Percentiles rank a stretch among this genome's conserved stretches.
phyloP scores from a whole-genome alignment of 768 basidiomycete species.

The Lactarius evosmus region DNA sequence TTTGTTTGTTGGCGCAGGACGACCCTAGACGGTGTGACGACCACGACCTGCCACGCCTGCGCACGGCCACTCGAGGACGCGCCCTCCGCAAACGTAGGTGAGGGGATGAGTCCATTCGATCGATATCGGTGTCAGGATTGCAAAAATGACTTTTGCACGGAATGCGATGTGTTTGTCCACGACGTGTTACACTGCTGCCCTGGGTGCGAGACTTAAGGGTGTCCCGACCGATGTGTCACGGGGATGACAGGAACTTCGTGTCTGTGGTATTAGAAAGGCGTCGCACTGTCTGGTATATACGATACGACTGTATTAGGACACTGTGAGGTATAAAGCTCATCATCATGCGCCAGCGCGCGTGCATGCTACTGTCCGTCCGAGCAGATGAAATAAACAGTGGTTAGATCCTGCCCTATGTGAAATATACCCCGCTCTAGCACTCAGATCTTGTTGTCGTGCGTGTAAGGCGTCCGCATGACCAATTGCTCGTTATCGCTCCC shows the following conservation, averaged over 20 bases:
- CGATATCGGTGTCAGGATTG: constrained; percentile 91
- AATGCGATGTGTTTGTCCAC: constrained; percentile 96
- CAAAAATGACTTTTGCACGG: constrained; percentile 82
- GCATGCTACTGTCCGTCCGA: neutral
- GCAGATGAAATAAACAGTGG: neutral
- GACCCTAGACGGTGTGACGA: constrained; percentile 39
- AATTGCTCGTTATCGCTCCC: constrained; percentile 48
- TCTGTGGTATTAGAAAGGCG: neutral
- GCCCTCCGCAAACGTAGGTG: constrained; percentile 38
- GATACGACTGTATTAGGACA: constrained; percentile 3
- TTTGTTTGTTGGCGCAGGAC: constrained; percentile 36
- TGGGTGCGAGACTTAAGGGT: constrained; percentile 58
- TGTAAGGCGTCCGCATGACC: constrained; percentile 34
- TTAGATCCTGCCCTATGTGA: neutral
- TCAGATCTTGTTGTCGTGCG: constrained; percentile 23
- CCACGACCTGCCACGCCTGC: constrained; percentile 72
- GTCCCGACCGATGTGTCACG: neutral
- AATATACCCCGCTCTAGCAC: neutral
- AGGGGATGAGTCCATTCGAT: constrained; percentile 81
- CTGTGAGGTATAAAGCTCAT: constrained; percentile 1
- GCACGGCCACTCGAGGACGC: constrained; percentile 59
- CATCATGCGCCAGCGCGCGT: neutral
- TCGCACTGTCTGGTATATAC: neutral
- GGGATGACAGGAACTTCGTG: neutral
- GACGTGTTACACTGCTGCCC: constrained; percentile 95